These are phyloP conservation scores for Nectriaceae sp. DNA, from an alignment of 2,329 filamentous ascomycete genomes.

Conservation along the genomic window DNA sequence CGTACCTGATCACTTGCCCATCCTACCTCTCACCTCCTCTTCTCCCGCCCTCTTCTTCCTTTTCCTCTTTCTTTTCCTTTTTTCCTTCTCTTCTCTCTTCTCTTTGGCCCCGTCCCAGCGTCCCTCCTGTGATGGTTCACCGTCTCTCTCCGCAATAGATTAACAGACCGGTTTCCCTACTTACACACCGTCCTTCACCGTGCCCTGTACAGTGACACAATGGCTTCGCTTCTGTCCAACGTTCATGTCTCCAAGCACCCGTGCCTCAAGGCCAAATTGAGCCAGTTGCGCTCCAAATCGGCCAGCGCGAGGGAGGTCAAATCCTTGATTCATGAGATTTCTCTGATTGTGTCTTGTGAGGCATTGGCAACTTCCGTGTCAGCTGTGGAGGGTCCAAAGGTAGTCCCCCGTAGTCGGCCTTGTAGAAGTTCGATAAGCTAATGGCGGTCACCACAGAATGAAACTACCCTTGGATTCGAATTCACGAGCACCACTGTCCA, in stretches of 20 bases:
- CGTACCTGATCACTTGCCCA: constrained; percentile 12
- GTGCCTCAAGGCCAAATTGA: constrained; percentile 84
- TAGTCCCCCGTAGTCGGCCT: constrained; percentile 38
- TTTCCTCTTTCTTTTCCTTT: constrained; percentile 8
- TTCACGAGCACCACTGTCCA: constrained; percentile 68
- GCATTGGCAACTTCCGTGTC: constrained; percentile 69
- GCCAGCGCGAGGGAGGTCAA: constrained; percentile 77
- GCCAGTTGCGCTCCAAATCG: constrained; percentile 76
- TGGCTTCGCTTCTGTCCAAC: constrained; percentile 54
- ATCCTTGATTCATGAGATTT: constrained; percentile 81
- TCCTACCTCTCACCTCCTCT: constrained; percentile 17
- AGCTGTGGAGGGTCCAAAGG: constrained; percentile 60
- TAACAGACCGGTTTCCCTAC: neutral
- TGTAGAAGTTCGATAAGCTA: constrained; percentile 1
- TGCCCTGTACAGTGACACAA: no score
- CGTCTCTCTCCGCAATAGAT: constrained; percentile 14
- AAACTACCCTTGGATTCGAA: constrained; percentile 75
- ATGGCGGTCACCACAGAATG: constrained; percentile 54
- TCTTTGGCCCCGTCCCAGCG: constrained; percentile 29
- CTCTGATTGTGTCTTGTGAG: constrained; percentile 79
- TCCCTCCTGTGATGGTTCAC: constrained; percentile 22
- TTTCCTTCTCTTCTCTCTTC: constrained; percentile 16
- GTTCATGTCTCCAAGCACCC: constrained; percentile 84
- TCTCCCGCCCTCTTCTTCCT: constrained; percentile 5
- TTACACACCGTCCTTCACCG: neutral